Percentiles rank a stretch among this genome's conserved stretches.
Evolutionary conservation across 306 rosid species (phyloP).

Genomic region (Gleditsia sinensis): DNA sequence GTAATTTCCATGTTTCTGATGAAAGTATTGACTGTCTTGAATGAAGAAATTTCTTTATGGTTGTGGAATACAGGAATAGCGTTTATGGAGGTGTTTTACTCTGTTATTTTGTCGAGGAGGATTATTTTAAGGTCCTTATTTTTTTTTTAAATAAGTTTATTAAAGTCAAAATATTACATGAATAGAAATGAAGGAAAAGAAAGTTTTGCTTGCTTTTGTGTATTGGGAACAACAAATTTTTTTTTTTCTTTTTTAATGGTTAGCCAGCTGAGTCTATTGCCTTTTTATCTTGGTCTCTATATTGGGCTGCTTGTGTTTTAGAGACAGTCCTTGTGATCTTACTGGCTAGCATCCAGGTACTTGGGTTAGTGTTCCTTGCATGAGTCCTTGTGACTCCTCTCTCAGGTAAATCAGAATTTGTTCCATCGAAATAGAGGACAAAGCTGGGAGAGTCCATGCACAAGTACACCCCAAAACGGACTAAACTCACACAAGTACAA

Average conservation of each 20-base stretch:
- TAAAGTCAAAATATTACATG: neutral
- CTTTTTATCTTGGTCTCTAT: neutral
- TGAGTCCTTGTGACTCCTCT: neutral
- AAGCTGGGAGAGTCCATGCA: neutral
- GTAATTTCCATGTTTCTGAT: neutral
- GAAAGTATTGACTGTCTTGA: neutral
- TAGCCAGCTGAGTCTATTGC: constrained; percentile 4
- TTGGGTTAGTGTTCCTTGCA: too few species aligned
- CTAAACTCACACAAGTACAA: neutral
- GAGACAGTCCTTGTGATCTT: neutral
- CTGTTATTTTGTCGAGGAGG: neutral
- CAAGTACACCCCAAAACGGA: neutral
- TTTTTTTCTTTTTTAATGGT: constrained; percentile 11
- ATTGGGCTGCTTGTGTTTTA: neutral
- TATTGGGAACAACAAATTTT: neutral
- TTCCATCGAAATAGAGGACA: neutral
- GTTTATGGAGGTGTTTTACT: neutral
- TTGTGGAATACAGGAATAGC: neutral
- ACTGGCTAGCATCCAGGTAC: neutral
- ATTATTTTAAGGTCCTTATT: neutral
- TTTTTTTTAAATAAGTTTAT: neutral
- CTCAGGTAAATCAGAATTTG: neutral
- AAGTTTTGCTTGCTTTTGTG: neutral
- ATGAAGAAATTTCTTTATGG: neutral
- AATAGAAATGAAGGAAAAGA: neutral